Evolutionary conservation across 1,139 yeast species (phyloP).

Genomic region (Blastobotrys raffinosifermentans): DNA sequence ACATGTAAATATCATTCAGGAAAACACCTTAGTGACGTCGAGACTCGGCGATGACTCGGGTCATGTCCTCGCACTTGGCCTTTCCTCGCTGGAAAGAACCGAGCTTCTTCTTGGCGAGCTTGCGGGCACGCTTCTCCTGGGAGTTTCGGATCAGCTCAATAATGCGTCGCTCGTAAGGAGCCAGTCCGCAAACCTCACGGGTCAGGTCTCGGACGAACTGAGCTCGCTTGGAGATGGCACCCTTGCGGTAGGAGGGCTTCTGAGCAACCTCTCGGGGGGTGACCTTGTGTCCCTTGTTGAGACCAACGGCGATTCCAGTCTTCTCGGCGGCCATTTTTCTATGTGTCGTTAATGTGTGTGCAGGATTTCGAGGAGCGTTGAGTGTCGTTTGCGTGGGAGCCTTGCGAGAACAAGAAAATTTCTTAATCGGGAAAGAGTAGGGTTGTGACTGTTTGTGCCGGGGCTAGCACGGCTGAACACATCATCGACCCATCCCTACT

Average conservation of each 20-base stretch:
- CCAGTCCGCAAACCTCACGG: constrained; percentile 96
- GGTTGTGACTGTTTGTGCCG: too few species aligned
- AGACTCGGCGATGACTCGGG: constrained; percentile 93
- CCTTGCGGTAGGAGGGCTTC: constrained; percentile 95
- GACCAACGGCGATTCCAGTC: constrained; percentile 93
- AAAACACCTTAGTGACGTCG: constrained; percentile 46
- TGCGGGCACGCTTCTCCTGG: constrained; percentile 99
- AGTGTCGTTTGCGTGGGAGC: too few species aligned
- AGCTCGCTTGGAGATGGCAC: constrained; percentile 94
- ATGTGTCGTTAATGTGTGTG: too few species aligned
- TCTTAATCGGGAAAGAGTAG: too few species aligned
- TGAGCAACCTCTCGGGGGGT: constrained; percentile 89
- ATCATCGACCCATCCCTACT: too few species aligned
- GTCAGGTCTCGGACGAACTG: constrained; percentile 91
- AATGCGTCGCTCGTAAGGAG: constrained; percentile 99
- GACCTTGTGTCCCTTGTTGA: constrained; percentile 99
- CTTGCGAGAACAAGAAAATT: too few species aligned
- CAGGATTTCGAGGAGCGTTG: too few species aligned
- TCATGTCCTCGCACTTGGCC: constrained; percentile 99
- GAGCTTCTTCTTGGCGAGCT: constrained; percentile 99
- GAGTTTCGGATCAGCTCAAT: constrained; percentile 99
- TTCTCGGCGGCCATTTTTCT: constrained; percentile 40
- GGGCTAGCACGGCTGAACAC: too few species aligned
- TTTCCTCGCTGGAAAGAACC: constrained; percentile 99
- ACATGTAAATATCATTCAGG: constrained; percentile 1